Conservation (phyloP, 768 basidiomycete species). For the Udeniomyces megalosporus region DNA sequence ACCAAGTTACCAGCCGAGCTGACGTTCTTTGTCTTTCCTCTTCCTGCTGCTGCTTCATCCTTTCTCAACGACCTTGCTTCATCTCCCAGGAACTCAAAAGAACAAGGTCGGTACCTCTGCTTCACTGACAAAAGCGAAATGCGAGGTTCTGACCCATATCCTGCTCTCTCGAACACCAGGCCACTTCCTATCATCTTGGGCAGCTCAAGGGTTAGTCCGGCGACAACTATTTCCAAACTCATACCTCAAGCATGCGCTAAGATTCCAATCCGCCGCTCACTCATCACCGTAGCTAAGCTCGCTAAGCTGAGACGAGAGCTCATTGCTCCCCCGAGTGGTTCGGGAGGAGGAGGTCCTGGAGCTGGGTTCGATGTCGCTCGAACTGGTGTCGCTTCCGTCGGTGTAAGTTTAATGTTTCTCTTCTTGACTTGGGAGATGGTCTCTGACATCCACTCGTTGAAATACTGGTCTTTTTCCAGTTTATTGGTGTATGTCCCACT, state of each 20-base stretch:
- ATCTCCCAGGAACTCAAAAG: neutral
- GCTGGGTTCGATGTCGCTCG: conserved; percentile 94
- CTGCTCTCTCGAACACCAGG: neutral
- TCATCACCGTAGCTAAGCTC: conserved; percentile 51
- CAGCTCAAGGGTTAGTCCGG: conserved; percentile 60
- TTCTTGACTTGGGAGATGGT: no score
- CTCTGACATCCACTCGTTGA: no score
- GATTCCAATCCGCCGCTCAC: neutral
- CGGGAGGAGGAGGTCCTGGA: conserved; percentile 76
- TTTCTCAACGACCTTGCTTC: neutral
- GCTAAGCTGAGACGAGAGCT: conserved; percentile 92
- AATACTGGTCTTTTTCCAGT: no score
- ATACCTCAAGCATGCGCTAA: no score
- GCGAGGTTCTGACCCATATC: no score
- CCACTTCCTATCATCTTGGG: conserved; percentile 52
- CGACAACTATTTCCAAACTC: no score
- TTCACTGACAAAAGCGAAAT: no score
- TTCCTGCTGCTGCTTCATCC: neutral
- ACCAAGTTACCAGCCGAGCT: neutral
- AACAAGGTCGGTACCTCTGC: neutral
- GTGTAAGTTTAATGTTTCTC: conserved; percentile 24
- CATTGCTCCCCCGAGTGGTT: conserved; percentile 54
- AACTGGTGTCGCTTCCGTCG: conserved; percentile 65
- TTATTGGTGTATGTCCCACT: conserved; percentile 23
- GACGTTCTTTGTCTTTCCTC: neutral